phyloP scores from a whole-genome alignment of 1,284 basidiomycete genomes.

The Marasmius oreades region DNA sequence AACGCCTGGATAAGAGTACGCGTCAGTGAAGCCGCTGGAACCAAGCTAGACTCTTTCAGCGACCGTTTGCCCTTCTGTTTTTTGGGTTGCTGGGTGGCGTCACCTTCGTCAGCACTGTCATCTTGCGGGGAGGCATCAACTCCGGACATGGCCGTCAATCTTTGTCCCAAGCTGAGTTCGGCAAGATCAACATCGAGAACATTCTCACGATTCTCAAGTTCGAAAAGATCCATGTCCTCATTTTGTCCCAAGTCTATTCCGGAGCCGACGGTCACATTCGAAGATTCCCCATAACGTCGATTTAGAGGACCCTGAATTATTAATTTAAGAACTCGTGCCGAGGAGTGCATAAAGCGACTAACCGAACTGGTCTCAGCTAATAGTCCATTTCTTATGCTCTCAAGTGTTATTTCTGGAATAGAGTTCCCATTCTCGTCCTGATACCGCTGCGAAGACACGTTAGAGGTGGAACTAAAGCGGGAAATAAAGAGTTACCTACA shows the following conservation, averaged over 20 bases:
- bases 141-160: conserved; percentile 71
- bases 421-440: conserved; percentile 54
- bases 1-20: conserved; percentile 95
- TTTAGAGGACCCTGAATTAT: conserved; percentile 29
- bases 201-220: conserved; percentile 54
- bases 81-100: conserved; percentile 18
- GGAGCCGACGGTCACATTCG: conserved; percentile 57
- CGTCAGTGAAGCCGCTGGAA: conserved; percentile 87
- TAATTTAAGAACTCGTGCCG: conserved; percentile 3
- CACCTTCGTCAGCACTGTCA: conserved; percentile 36
- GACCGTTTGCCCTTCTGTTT: conserved; percentile 29
- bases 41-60: conserved; percentile 39
- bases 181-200: conserved; percentile 81
- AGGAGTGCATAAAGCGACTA: conserved; percentile 14
- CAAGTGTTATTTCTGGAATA: conserved; percentile 51
- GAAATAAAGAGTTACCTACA: conserved; percentile 38
- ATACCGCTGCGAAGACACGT: conserved; percentile 40
- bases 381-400: conserved; percentile 38
- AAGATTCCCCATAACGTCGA: conserved; percentile 65
- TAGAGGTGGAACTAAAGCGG: conserved; percentile 7
- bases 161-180: conserved; percentile 86
- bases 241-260: conserved; percentile 63
- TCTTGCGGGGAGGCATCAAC: conserved; percentile 39
- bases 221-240: conserved; percentile 50
- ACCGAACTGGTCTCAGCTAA: conserved; percentile 29